Conservation (phyloP, 2,329 filamentous ascomycete genomes). For the Verticillium alfalfae region DNA sequence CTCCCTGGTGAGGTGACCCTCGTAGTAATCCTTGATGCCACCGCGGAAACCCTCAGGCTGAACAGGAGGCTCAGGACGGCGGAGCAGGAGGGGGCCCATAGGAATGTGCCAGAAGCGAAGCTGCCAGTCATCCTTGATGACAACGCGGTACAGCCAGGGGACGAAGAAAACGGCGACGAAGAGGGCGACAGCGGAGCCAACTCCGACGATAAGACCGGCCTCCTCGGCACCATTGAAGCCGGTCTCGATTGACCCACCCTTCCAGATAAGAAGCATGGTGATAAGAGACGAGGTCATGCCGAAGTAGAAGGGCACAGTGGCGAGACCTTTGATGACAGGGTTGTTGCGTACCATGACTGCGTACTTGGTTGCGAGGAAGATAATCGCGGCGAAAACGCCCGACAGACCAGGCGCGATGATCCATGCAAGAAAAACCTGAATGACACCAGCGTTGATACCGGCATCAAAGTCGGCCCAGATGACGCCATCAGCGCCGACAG, state of each 20-base stretch:
- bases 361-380: slow-evolving; percentile 36
- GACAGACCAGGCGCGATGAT: slow-evolving; percentile 39
- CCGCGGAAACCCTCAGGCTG: slow-evolving; percentile 27
- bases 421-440: slow-evolving; percentile 41
- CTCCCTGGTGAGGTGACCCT: slow-evolving; percentile 40
- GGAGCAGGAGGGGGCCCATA: slow-evolving; percentile 41
- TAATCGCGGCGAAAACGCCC: slow-evolving; percentile 33
- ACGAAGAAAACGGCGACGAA: slow-evolving; percentile 43
- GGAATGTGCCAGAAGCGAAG: slow-evolving; percentile 45
- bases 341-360: slow-evolving; percentile 33
- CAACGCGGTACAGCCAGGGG: slow-evolving; percentile 46
- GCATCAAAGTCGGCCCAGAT: slow-evolving; percentile 28
- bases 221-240: slow-evolving; percentile 23
- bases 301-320: slow-evolving; percentile 50
- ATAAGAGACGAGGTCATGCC: slow-evolving; percentile 38
- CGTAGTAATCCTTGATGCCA: slow-evolving; percentile 42
- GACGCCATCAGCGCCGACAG: slow-evolving; percentile 29
- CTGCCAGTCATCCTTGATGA: slow-evolving; percentile 51
- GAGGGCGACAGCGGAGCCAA: slow-evolving; percentile 36
- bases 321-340: slow-evolving; percentile 32
- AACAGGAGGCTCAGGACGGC: slow-evolving; percentile 24
- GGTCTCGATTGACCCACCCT: slow-evolving; percentile 11
- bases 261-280: slow-evolving; percentile 13
- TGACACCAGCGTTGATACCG: slow-evolving; percentile 27
- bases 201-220: slow-evolving; percentile 42